Evolutionary conservation across 1,139 yeast genomes (phyloP).

Genomic region (Kluyveromyces marxianus): DNA sequence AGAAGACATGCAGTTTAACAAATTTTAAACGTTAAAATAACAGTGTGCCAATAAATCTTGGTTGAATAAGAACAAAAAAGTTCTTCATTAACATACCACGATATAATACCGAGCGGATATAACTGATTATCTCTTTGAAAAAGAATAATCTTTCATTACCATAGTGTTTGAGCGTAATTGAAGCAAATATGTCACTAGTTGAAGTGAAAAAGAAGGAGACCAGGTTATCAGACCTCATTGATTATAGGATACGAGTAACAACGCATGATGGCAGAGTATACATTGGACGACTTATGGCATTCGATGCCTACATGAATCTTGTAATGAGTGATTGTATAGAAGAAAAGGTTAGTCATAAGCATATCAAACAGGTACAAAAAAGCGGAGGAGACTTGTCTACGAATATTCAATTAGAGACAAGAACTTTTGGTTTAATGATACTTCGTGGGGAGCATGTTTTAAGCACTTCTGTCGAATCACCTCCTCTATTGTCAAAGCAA

Average conservation of each 20-base stretch:
- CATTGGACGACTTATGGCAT: slow-evolving; percentile 76
- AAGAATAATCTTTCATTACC: too few species aligned
- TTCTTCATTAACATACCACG: too few species aligned
- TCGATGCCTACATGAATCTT: slow-evolving; percentile 82
- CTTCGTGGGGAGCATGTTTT: slow-evolving; percentile 85
- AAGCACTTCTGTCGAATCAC: slow-evolving; percentile 74
- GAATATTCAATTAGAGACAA: slow-evolving; percentile 35
- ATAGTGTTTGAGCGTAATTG: too few species aligned
- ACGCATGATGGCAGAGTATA: slow-evolving; percentile 70
- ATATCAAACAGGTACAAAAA: slow-evolving; percentile 37
- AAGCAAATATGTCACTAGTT: neutral
- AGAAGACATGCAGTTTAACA: too few species aligned
- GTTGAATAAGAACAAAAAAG: too few species aligned
- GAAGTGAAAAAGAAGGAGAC: slow-evolving; percentile 7
- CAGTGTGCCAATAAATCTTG: too few species aligned
- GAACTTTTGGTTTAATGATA: slow-evolving; percentile 73
- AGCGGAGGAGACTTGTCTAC: slow-evolving; percentile 15
- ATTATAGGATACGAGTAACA: slow-evolving; percentile 65
- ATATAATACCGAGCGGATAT: too few species aligned
- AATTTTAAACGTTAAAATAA: too few species aligned
- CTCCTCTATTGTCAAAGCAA: slow-evolving; percentile 47
- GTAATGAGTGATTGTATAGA: slow-evolving; percentile 85
- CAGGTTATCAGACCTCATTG: slow-evolving; percentile 58
- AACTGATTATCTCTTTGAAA: too few species aligned
- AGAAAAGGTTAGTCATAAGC: slow-evolving; percentile 61